phyloP scores from a whole-genome alignment of 768 basidiomycete species.

The Leccinellum albellum region DNA sequence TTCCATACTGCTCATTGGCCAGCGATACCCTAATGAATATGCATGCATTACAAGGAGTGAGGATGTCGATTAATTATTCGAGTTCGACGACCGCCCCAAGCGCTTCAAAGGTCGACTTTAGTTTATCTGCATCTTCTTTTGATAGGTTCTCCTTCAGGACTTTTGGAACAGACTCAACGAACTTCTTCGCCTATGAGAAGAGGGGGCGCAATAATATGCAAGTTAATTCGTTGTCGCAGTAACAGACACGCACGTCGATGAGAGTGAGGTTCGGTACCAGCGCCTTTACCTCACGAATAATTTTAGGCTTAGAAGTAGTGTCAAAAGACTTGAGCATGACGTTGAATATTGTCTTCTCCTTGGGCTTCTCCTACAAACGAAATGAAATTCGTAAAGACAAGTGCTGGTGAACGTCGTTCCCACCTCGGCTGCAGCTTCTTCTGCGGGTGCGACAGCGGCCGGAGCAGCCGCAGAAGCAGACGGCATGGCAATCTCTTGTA shows the following conservation, averaged over 20 bases:
- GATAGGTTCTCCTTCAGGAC: constrained; percentile 89
- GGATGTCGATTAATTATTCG: constrained; percentile 49
- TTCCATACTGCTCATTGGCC: constrained; percentile 14
- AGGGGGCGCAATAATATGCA: background rate
- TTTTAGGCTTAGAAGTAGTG: constrained; percentile 87
- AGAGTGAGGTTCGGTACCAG: constrained; percentile 93
- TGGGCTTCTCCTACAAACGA: constrained; percentile 75
- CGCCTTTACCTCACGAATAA: constrained; percentile 97
- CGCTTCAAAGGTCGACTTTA: constrained; percentile 84
- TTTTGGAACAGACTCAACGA: constrained; percentile 93
- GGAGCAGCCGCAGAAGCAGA: constrained; percentile 61
- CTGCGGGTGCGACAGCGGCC: constrained; percentile 51
- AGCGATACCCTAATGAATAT: constrained; percentile 14
- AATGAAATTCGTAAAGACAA: background rate
- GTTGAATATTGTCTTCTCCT: constrained; percentile 98
- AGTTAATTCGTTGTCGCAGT: background rate
- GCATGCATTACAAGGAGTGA: constrained; percentile 10
- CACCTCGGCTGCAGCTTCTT: constrained; percentile 64
- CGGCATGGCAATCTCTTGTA: constrained; percentile 95
- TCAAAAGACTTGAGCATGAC: constrained; percentile 95
- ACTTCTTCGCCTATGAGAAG: constrained; percentile 86
- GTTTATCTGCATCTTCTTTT: constrained; percentile 97
- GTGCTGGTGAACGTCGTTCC: constrained; percentile 16
- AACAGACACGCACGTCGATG: constrained; percentile 73
- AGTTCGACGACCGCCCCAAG: constrained; percentile 86